Percentiles rank a stretch among this genome's conserved stretches.
These are phyloP conservation scores for Aspergillus sp. DNA, from an alignment of 2,329 filamentous ascomycete genomes.

Conservation along the genomic window DNA sequence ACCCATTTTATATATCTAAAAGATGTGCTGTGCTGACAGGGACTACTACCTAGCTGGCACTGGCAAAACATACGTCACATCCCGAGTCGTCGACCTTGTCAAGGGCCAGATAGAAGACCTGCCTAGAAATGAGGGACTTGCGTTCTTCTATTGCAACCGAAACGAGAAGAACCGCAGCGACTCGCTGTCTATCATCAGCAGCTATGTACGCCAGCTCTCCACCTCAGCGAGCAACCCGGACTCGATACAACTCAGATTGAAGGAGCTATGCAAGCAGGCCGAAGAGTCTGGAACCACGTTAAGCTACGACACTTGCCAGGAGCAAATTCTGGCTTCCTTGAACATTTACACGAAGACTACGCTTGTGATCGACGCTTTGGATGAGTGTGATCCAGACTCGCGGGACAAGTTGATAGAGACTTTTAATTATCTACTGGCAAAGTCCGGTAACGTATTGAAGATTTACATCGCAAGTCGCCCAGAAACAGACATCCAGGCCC, in stretches of 20 bases:
- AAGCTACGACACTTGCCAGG: neutral
- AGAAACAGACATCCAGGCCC: slow-evolving; percentile 27
- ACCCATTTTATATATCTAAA: too few relatives aligned
- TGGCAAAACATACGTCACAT: slow-evolving; percentile 29
- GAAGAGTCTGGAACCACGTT: neutral
- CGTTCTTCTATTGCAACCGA: slow-evolving; percentile 1
- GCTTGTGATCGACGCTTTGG: slow-evolving; percentile 38
- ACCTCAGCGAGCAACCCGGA: slow-evolving; percentile 14
- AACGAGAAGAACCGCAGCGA: slow-evolving; percentile 12
- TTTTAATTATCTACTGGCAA: slow-evolving; percentile 23
- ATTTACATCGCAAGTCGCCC: slow-evolving; percentile 38
- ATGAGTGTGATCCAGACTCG: slow-evolving; percentile 32
- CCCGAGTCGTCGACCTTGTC: slow-evolving; percentile 26
- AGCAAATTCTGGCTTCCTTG: slow-evolving; percentile 21
- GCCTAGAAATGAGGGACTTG: neutral
- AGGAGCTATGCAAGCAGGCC: neutral
- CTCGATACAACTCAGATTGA: slow-evolving; percentile 15
- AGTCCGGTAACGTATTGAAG: slow-evolving; percentile 26
- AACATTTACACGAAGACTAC: slow-evolving; percentile 31
- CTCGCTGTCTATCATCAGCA: slow-evolving; percentile 29
- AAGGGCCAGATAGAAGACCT: neutral
- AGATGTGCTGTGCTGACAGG: too few relatives aligned
- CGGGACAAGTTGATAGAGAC: slow-evolving; percentile 27
- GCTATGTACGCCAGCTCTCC: slow-evolving; percentile 32
- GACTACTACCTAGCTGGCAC: slow-evolving; percentile 22